Evolutionary conservation across 495 filamentous ascomycete species (phyloP).

Genomic region (Aspergillus sclerotiicarbonarius): DNA sequence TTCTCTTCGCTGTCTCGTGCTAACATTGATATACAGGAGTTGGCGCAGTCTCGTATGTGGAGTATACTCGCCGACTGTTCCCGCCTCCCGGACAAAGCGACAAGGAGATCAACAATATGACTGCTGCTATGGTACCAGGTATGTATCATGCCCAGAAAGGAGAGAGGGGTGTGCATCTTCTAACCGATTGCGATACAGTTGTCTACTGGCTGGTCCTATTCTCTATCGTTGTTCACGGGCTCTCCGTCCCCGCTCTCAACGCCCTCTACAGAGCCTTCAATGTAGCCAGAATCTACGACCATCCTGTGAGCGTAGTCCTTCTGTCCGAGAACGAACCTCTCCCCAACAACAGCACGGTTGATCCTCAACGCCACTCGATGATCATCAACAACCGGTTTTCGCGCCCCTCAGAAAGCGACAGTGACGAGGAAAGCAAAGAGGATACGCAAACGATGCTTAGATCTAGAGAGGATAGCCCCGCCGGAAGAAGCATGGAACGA

Average conservation of each 20-base stretch:
- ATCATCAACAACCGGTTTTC: constrained; percentile 59
- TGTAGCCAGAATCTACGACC: constrained; percentile 49
- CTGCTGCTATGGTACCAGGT: constrained; percentile 48
- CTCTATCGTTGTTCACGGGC: constrained; percentile 56
- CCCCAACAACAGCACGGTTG: constrained; percentile 50
- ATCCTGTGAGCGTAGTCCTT: constrained; percentile 48
- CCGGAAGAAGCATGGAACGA: not conserved
- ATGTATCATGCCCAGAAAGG: not conserved
- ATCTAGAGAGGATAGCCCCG: constrained; percentile 10
- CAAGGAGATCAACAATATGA: constrained; percentile 49
- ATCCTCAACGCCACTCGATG: constrained; percentile 42
- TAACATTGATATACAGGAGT: constrained; percentile 26
- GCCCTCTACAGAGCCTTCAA: constrained; percentile 42
- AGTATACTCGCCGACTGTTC: constrained; percentile 56
- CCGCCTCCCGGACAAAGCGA: constrained; percentile 49
- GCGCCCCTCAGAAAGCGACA: constrained; percentile 25
- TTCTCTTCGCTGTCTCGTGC: not conserved
- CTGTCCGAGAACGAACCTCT: constrained; percentile 49
- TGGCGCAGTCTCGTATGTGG: constrained; percentile 40
- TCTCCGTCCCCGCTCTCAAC: constrained; percentile 54
- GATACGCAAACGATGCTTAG: constrained; percentile 6
- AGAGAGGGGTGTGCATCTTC: not conserved
- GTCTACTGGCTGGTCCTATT: constrained; percentile 60
- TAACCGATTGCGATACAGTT: constrained; percentile 25
- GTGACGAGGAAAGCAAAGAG: constrained; percentile 9